Conservation (phyloP, 202 grass and related monocot species). For the Setaria italica region DNA sequence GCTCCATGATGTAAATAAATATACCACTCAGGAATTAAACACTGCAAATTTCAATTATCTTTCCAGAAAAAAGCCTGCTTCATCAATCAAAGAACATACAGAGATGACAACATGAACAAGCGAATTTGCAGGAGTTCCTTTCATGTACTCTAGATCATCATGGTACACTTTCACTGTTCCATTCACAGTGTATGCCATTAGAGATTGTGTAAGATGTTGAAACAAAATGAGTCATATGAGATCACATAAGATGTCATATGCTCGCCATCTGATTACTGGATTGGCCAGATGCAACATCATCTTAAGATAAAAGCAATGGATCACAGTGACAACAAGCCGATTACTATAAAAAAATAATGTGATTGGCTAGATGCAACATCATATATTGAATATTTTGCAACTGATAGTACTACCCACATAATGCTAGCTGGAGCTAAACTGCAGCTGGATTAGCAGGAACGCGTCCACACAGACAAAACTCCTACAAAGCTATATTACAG, state of each 20-base stretch:
- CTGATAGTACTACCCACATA: background rate
- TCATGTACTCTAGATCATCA: background rate
- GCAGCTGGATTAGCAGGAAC: background rate
- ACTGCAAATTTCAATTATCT: background rate
- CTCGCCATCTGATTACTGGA: background rate
- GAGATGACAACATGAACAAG: background rate
- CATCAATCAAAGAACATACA: background rate
- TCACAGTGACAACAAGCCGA: background rate
- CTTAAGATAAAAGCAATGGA: background rate
- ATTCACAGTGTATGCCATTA: background rate
- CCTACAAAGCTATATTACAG: background rate
- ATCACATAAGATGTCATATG: background rate
- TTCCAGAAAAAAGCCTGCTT: background rate
- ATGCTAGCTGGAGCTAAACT: background rate
- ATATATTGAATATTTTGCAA: background rate
- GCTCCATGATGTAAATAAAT: background rate
- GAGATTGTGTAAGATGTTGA: background rate
- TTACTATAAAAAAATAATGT: background rate
- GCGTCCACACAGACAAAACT: background rate
- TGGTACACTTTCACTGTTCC: background rate
- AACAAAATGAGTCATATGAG: background rate
- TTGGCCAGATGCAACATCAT: background rate
- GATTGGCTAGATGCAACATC: slow-evolving; percentile 15
- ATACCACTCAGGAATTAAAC: background rate
- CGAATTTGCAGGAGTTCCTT: background rate